Percentiles rank a stretch among this genome's conserved stretches.
Conservation (phyloP, 208 protist species). For the Crithidia thermophila region DNA sequence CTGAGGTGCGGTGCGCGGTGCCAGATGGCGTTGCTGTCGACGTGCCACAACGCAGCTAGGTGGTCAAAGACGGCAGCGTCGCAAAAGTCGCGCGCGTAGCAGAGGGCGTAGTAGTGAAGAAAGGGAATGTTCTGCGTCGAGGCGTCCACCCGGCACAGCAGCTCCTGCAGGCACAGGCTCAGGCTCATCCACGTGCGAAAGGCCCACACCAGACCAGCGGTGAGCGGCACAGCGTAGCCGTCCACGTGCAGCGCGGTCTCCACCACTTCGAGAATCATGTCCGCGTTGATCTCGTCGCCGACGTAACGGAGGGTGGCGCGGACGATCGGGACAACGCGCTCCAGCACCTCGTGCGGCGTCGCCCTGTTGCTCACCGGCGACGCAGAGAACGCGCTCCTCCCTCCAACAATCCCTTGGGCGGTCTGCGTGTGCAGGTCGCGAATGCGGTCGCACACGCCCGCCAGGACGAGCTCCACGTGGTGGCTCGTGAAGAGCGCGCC, state of each 20-base stretch:
- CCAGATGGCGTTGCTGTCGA: conserved; percentile 49
- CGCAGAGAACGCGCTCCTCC: too few relatives aligned
- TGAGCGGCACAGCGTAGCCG: conserved; percentile 27
- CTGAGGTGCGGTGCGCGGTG: conserved; percentile 41
- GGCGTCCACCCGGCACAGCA: conserved; percentile 55
- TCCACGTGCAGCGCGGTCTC: conserved; percentile 57
- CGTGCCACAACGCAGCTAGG: conserved; percentile 67
- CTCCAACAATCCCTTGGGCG: too few relatives aligned
- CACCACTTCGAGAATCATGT: conserved; percentile 73
- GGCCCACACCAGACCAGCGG: conserved; percentile 23
- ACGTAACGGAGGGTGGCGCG: conserved; percentile 52
- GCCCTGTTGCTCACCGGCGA: background rate
- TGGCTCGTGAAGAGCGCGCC: conserved; percentile 66
- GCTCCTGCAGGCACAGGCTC: conserved; percentile 47
- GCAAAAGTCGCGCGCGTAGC: conserved; percentile 67
- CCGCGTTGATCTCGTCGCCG: conserved; percentile 86
- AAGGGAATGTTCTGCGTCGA: conserved; percentile 71
- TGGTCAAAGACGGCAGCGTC: conserved; percentile 54
- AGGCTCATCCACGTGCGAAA: conserved; percentile 26
- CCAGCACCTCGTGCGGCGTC: conserved; percentile 52
- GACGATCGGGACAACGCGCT: conserved; percentile 59
- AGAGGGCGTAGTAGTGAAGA: conserved; percentile 78
- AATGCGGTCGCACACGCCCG: conserved; percentile 75
- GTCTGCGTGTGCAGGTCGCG: conserved; percentile 18
- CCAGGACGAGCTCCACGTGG: conserved; percentile 69